Conservation (phyloP, 805 yeast species). For the Candida coquimbonensis region DNA sequence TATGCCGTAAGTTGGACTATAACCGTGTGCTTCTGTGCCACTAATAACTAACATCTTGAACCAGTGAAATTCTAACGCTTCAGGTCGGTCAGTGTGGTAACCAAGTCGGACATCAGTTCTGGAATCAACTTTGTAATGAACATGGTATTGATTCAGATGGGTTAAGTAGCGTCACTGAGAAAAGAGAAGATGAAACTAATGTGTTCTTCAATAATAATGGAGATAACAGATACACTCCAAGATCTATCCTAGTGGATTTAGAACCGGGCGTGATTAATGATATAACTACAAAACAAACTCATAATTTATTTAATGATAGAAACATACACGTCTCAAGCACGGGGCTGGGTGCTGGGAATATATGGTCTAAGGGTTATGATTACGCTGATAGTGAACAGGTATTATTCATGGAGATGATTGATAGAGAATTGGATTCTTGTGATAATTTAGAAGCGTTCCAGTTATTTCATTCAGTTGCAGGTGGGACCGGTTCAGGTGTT, state of each 20-base stretch:
- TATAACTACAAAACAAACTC: constrained; percentile 38
- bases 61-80: constrained; percentile 57
- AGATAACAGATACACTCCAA: constrained; percentile 74
- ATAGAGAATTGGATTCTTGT: constrained; percentile 83
- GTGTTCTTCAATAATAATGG: constrained; percentile 77
- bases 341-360: constrained; percentile 93
- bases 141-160: constrained; percentile 62
- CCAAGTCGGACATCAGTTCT: constrained; percentile 87
- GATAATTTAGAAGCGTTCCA: constrained; percentile 89
- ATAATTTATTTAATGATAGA: constrained; percentile 73
- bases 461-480: constrained; percentile 90
- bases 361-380: constrained; percentile 87
- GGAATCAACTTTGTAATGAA: constrained; percentile 83
- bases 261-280: constrained; percentile 85
- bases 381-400: constrained; percentile 67
- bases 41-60: not conserved
- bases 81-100: constrained; percentile 96
- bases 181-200: constrained; percentile 67
- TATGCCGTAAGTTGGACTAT: constrained; percentile 7
- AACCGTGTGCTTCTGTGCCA: not conserved
- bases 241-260: constrained; percentile 77
- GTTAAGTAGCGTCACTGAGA: constrained; percentile 13
- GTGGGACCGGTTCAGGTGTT: constrained; percentile 97
- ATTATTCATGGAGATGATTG: constrained; percentile 73
- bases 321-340: constrained; percentile 71